A percentile compares a stretch with the other conserved stretches of the same genome.
phyloP scores from a whole-genome alignment of 257 asterid genomes.

The Fraxinus americana region DNA sequence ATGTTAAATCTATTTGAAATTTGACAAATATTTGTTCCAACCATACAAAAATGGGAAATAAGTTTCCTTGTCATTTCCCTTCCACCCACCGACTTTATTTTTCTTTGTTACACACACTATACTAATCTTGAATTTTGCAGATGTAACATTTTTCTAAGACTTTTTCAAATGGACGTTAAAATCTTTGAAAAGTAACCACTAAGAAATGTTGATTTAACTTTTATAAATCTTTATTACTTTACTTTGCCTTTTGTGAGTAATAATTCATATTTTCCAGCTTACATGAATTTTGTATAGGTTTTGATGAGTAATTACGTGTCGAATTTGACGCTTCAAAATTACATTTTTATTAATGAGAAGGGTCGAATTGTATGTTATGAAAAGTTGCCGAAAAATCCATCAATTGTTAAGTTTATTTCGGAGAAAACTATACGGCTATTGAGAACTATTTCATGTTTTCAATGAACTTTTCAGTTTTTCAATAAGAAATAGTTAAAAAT shows the following conservation, averaged over 20 bases:
- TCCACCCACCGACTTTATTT: background rate
- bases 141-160: constrained; percentile 6
- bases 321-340: background rate
- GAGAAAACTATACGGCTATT: no score
- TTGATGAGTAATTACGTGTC: background rate
- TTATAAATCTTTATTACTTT: constrained; percentile 9
- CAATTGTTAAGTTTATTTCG: no score
- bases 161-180: constrained; percentile 8
- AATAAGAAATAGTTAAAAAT: no score
- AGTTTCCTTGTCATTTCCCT: background rate
- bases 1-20: background rate
- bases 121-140: background rate
- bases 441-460: no score
- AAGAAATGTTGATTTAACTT: constrained; percentile 21
- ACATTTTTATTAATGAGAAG: background rate
- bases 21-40: background rate
- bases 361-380: background rate
- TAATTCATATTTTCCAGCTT: constrained; percentile 13
- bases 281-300: background rate
- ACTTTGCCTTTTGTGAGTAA: background rate
- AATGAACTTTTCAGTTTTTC: no score
- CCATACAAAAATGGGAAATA: background rate
- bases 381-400: no score
- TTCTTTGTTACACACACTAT: background rate
- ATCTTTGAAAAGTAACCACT: constrained; percentile 23